These are phyloP conservation scores for Pyrenochaeta sp. DNA, from an alignment of 2,329 filamentous ascomycete genomes.

Conservation along the genomic window DNA sequence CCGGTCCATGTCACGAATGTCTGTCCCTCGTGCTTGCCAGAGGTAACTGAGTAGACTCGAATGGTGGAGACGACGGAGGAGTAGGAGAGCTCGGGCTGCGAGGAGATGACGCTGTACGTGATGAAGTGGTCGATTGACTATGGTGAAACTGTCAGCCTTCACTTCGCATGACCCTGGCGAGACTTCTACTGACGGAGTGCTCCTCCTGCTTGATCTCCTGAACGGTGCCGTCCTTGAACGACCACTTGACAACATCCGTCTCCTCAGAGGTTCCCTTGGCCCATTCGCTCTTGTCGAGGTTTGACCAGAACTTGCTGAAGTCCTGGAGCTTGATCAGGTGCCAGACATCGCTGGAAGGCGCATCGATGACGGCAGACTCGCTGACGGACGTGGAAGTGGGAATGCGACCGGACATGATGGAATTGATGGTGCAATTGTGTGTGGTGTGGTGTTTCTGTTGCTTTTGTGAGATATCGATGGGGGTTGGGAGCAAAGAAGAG, in stretches of 20 bases:
- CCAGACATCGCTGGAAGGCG: slow-evolving; percentile 72
- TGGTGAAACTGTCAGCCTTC: not conserved
- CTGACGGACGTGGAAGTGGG: too few relatives aligned
- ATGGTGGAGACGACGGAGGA: slow-evolving; percentile 72
- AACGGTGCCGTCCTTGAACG: slow-evolving; percentile 72
- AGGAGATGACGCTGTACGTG: slow-evolving; percentile 75
- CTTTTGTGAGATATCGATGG: too few relatives aligned
- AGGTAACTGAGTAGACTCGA: slow-evolving; percentile 70
- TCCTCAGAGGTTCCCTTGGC: slow-evolving; percentile 70
- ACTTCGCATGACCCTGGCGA: not conserved
- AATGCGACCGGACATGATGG: too few relatives aligned
- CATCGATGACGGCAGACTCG: too few relatives aligned
- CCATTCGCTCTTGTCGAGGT: slow-evolving; percentile 67
- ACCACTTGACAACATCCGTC: slow-evolving; percentile 73
- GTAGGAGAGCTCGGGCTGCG: slow-evolving; percentile 70
- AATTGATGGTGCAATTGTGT: too few relatives aligned
- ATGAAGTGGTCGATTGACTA: slow-evolving; percentile 77
- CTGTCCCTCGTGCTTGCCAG: slow-evolving; percentile 67
- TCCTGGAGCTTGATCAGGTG: slow-evolving; percentile 77
- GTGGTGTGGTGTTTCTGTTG: too few relatives aligned
- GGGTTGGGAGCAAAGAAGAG: too few relatives aligned
- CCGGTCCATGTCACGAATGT: slow-evolving; percentile 75
- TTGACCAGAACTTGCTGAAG: slow-evolving; percentile 72
- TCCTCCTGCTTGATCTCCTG: slow-evolving; percentile 79
- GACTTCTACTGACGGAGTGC: slow-evolving; percentile 64